Evolutionary conservation across 768 basidiomycete species (phyloP).

Genomic region (Ramaria sp.): DNA sequence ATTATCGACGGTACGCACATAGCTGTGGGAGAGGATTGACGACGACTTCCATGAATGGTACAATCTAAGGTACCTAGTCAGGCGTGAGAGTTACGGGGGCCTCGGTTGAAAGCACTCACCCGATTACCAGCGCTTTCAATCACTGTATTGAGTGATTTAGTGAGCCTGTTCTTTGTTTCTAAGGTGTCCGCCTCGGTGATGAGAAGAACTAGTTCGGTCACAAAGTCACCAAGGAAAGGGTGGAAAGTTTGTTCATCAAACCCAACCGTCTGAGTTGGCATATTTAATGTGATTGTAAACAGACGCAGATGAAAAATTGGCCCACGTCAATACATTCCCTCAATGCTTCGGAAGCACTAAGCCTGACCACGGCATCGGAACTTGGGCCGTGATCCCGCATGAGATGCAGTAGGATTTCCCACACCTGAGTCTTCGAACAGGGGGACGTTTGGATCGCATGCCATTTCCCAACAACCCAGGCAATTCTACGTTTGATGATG

Average conservation of each 20-base stretch:
- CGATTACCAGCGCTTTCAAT: conserved; percentile 38
- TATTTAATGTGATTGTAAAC: background rate
- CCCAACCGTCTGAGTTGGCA: conserved; percentile 38
- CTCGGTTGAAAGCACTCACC: conserved; percentile 18
- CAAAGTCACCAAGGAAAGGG: conserved; percentile 52
- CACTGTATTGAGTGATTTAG: conserved; percentile 54
- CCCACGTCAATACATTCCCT: conserved; percentile 80
- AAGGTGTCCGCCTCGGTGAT: conserved; percentile 64
- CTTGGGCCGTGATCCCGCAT: conserved; percentile 57
- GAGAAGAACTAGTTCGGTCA: conserved; percentile 59
- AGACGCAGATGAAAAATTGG: conserved; percentile 4
- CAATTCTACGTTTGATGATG: conserved; percentile 89
- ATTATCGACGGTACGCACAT: conserved; percentile 37
- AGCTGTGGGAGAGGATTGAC: conserved; percentile 55
- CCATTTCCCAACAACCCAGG: conserved; percentile 92
- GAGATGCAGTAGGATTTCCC: conserved; percentile 74
- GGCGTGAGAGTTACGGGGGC: background rate
- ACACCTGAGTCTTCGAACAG: conserved; percentile 45
- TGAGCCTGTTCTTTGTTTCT: conserved; percentile 71
- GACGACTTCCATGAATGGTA: conserved; percentile 53
- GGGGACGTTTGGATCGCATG: conserved; percentile 52
- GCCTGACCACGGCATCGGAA: conserved; percentile 75
- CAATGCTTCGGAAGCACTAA: conserved; percentile 74
- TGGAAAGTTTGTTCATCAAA: conserved; percentile 55
- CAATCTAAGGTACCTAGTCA: conserved; percentile 35